A percentile compares a stretch with the other conserved stretches of the same genome.
These are phyloP conservation scores for Gymnopus androsaceus DNA, from an alignment of 1,284 basidiomycete species.

Conservation along the genomic window DNA sequence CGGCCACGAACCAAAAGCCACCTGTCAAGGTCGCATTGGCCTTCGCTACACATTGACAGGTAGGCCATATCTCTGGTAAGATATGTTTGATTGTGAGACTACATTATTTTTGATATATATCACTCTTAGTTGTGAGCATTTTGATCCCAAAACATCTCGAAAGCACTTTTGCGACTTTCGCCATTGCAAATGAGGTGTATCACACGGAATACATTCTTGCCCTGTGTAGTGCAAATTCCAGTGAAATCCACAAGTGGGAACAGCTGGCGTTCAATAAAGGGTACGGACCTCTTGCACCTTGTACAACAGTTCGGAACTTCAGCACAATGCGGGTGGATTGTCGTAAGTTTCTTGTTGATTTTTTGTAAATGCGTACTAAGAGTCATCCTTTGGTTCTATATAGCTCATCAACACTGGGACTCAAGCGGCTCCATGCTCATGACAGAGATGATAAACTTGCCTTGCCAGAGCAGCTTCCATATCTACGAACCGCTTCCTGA, in stretches of 20 bases:
- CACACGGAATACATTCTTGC: background rate
- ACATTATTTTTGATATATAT: background rate
- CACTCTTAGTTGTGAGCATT: background rate
- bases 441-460: background rate
- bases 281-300: background rate
- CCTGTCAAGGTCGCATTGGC: background rate
- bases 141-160: background rate
- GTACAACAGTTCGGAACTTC: background rate
- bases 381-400: background rate
- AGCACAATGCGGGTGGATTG: background rate
- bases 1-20: background rate
- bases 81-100: background rate
- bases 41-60: background rate
- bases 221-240: background rate
- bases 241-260: background rate
- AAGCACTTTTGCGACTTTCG: background rate
- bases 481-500: background rate
- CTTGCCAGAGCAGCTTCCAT: background rate
- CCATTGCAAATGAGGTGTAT: background rate
- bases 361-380: background rate
- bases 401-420: background rate
- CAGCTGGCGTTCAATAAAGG: background rate
- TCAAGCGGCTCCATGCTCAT: background rate
- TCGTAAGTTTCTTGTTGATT: background rate
- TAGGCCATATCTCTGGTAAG: background rate